These are phyloP conservation scores for Calonectria pseudoturangicola DNA, from an alignment of 2,329 filamentous ascomycete species.

Conservation along the genomic window DNA sequence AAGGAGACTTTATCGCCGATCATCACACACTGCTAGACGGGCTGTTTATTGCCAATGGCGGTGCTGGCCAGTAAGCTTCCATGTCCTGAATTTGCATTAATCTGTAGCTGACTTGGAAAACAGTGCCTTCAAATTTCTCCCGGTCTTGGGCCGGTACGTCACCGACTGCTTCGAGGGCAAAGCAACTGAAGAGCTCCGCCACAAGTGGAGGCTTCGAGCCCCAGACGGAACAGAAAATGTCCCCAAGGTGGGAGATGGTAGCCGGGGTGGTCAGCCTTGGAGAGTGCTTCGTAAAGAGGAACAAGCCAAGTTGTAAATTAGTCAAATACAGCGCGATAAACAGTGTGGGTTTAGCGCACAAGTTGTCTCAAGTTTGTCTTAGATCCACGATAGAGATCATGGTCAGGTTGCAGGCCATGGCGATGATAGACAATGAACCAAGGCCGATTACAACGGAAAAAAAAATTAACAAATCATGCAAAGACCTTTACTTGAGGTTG, in stretches of 20 bases:
- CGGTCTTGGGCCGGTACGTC: slow-evolving; percentile 34
- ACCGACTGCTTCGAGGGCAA: slow-evolving; percentile 32
- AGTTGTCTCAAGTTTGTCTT: no score
- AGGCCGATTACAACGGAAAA: no score
- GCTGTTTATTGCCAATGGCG: neutral
- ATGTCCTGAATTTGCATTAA: neutral
- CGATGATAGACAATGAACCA: no score
- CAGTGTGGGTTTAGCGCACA: no score
- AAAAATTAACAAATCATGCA: no score
- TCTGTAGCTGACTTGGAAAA: neutral
- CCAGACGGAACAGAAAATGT: neutral
- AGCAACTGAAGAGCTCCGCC: slow-evolving; percentile 16
- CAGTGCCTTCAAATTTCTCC: slow-evolving; percentile 45
- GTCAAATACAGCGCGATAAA: no score
- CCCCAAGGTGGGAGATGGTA: neutral
- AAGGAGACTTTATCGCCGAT: neutral
- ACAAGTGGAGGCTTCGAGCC: slow-evolving; percentile 31
- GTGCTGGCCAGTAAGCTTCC: neutral
- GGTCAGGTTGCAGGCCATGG: no score
- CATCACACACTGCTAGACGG: neutral
- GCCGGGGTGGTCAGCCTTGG: neutral
- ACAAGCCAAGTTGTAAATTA: neutral
- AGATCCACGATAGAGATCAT: no score
- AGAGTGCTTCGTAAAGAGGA: neutral
- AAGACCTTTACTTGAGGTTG: no score